Percentiles rank a stretch among this genome's conserved stretches.
These are phyloP conservation scores for Neofusicoccum kwambonambiense DNA, from an alignment of 2,329 filamentous ascomycete genomes.

Conservation along the genomic window DNA sequence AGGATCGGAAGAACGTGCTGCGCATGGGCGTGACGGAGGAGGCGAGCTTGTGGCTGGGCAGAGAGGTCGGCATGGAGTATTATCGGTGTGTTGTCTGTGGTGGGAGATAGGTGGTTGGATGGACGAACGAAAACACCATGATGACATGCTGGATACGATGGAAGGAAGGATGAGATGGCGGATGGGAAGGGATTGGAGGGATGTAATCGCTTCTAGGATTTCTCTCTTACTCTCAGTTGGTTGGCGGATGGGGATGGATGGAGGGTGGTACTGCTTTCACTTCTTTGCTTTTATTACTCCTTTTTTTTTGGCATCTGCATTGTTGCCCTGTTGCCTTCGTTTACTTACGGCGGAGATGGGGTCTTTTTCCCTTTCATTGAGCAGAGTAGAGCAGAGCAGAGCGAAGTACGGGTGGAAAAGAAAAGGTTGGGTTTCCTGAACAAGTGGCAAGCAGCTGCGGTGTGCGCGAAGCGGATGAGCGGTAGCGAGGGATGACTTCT, in stretches of 20 bases:
- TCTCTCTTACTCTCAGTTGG: no score
- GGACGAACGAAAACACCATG: not conserved
- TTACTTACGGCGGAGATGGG: no score
- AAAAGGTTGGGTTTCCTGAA: not conserved
- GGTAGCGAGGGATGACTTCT: no score
- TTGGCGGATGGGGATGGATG: not conserved
- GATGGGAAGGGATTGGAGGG: no score
- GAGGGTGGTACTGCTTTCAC: not conserved
- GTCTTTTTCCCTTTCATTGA: not conserved
- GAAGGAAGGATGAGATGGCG: not conserved
- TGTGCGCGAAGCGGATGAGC: no score
- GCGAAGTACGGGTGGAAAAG: not conserved
- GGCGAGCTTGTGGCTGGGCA: constrained; percentile 62
- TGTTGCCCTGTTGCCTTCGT: no score
- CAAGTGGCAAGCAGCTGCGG: no score
- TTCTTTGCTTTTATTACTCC: not conserved
- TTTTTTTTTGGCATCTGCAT: not conserved
- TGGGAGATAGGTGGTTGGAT: not conserved
- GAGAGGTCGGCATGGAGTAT: constrained; percentile 67
- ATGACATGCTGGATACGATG: not conserved
- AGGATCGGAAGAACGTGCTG: not conserved
- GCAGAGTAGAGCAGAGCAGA: not conserved
- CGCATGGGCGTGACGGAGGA: constrained; percentile 11
- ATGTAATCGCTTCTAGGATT: no score
- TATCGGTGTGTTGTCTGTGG: constrained; percentile 63